These are phyloP conservation scores for Basidioascus undulatus DNA, from an alignment of 768 basidiomycete genomes.

Conservation along the genomic window DNA sequence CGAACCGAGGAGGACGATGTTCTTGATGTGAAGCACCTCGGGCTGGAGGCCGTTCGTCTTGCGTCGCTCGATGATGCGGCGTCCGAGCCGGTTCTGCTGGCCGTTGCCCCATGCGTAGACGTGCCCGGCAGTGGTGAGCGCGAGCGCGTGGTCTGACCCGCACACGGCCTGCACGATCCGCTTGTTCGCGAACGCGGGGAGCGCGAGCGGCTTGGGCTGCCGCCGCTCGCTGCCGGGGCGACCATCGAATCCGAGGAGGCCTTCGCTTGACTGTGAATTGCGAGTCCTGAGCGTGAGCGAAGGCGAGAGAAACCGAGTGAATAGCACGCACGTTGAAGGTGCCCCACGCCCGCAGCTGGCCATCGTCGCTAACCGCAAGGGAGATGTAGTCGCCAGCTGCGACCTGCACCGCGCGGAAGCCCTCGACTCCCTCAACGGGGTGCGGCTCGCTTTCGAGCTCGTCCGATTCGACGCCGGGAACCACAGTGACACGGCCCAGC, in stretches of 20 bases:
- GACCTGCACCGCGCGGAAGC: conserved; percentile 60
- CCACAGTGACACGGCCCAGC: conserved; percentile 19
- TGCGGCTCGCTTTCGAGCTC: conserved; percentile 19
- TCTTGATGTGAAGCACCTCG: conserved; percentile 58
- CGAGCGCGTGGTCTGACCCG: conserved; percentile 72
- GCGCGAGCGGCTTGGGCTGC: conserved; percentile 32
- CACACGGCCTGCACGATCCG: conserved; percentile 47
- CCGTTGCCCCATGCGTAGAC: conserved; percentile 79
- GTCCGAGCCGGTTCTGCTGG: conserved; percentile 73
- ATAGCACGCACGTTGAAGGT: conserved; percentile 46
- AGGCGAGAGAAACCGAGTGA: neutral
- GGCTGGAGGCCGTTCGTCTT: conserved; percentile 75
- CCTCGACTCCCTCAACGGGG: conserved; percentile 23
- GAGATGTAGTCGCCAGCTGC: conserved; percentile 72
- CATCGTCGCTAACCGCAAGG: conserved; percentile 53
- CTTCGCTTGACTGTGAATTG: conserved; percentile 28
- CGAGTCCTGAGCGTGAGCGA: neutral
- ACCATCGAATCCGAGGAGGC: conserved; percentile 48
- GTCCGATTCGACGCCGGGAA: conserved; percentile 16
- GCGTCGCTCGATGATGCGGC: conserved; percentile 64
- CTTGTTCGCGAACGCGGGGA: conserved; percentile 17
- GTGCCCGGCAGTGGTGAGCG: conserved; percentile 64
- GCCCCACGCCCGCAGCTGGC: conserved; percentile 67
- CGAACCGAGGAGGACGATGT: conserved; percentile 46
- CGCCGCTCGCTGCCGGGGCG: conserved; percentile 32